Percentiles rank a stretch among this genome's conserved stretches.
Evolutionary conservation across 2,329 filamentous ascomycete species (phyloP).

Genomic region (Sporothrix variecibatus): DNA sequence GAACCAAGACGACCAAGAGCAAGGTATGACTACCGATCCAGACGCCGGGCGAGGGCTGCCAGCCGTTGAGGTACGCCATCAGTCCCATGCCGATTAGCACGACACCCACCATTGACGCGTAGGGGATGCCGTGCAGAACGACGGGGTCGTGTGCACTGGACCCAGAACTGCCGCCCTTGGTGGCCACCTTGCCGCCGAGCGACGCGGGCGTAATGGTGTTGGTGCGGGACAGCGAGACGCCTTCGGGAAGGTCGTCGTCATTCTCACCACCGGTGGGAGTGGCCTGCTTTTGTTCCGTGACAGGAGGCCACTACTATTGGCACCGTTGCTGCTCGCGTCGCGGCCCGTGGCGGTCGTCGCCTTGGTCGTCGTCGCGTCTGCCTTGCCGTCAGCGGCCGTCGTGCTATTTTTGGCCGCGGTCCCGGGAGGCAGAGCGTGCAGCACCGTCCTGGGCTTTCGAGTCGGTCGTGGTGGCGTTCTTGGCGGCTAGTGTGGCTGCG

Average conservation of each 20-base stretch:
- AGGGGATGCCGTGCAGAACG: slow-evolving; percentile 64
- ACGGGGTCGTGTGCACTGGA: slow-evolving; percentile 44
- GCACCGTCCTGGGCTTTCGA: background rate
- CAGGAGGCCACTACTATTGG: background rate
- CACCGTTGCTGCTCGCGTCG: slow-evolving; percentile 2
- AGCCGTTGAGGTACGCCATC: slow-evolving; percentile 85
- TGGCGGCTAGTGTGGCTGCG: background rate
- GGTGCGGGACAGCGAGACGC: slow-evolving; percentile 49
- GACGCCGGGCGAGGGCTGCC: slow-evolving; percentile 56
- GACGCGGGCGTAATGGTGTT: slow-evolving; percentile 52
- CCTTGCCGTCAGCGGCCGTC: background rate
- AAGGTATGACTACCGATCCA: slow-evolving; percentile 36
- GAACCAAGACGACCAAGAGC: background rate
- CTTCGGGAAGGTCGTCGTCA: slow-evolving; percentile 33
- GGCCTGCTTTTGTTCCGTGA: background rate
- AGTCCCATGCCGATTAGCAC: slow-evolving; percentile 78
- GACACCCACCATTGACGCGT: slow-evolving; percentile 79
- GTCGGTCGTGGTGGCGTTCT: background rate
- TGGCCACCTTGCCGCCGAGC: slow-evolving; percentile 30
- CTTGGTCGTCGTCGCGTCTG: background rate
- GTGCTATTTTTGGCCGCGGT: slow-evolving; percentile 26
- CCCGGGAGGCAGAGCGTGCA: background rate
- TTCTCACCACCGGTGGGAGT: slow-evolving; percentile 34
- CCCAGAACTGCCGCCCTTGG: slow-evolving; percentile 32
- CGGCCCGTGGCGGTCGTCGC: background rate